Percentiles rank a stretch among this genome's conserved stretches.
Evolutionary conservation across 352 stramenopile genomes (phyloP).

Genomic region (Pythium angustatum): DNA sequence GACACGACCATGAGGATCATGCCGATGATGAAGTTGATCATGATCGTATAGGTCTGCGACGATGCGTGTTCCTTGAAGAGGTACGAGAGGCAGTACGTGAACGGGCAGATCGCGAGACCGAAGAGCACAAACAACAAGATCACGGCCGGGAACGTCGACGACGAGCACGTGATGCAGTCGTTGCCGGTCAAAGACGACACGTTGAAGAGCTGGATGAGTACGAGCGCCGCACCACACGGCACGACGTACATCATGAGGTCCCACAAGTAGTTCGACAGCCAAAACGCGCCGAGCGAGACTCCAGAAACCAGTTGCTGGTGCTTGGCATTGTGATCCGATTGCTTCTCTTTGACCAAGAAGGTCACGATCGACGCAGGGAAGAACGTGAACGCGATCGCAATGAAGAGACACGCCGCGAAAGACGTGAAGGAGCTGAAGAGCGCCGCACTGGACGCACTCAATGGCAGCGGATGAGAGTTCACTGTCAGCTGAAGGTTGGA

Average conservation of each 20-base stretch:
- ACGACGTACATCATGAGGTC: constrained; percentile 93
- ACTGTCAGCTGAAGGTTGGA: constrained; percentile 40
- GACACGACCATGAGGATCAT: constrained; percentile 61
- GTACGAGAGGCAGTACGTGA: constrained; percentile 70
- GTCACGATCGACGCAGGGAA: constrained; percentile 92
- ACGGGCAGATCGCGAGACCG: constrained; percentile 60
- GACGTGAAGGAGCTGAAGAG: constrained; percentile 56
- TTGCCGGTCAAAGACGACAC: constrained; percentile 10
- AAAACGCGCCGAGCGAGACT: constrained; percentile 93
- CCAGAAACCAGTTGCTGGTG: constrained; percentile 96
- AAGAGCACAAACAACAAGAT: constrained; percentile 62
- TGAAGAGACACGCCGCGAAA: constrained; percentile 83
- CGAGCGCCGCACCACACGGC: constrained; percentile 41
- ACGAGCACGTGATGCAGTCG: constrained; percentile 50
- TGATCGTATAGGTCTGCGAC: constrained; percentile 71
- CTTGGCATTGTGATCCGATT: constrained; percentile 92
- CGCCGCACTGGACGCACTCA: constrained; percentile 39
- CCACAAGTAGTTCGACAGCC: constrained; percentile 95
- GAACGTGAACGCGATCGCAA: constrained; percentile 90
- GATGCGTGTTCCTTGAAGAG: constrained; percentile 65
- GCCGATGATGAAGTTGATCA: constrained; percentile 70
- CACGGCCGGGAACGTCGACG: constrained; percentile 30
- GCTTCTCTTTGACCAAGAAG: constrained; percentile 95
- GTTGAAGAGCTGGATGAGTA: constrained; percentile 45
- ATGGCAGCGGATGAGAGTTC: constrained; percentile 52